Evolutionary conservation across 2,329 filamentous ascomycete genomes (phyloP).

Genomic region (Leptographium galeiforme): DNA sequence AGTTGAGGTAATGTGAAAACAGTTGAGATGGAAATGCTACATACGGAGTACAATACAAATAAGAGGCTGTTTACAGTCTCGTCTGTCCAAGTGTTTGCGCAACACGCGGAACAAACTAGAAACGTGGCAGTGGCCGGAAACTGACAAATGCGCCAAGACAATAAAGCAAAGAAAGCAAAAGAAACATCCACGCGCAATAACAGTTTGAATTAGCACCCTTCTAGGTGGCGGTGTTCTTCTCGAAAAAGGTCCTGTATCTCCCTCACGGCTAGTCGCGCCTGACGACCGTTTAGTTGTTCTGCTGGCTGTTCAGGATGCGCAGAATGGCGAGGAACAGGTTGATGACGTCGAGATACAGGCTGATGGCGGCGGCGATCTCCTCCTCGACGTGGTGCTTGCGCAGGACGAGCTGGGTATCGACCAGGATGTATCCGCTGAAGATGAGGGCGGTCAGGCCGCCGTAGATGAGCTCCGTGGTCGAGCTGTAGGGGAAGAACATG

Average conservation of each 20-base stretch:
- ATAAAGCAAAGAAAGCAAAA: background rate
- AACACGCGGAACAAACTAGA: background rate
- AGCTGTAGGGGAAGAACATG: slow-evolving; percentile 74
- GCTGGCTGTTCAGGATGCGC: slow-evolving; percentile 90
- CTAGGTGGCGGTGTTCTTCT: no score
- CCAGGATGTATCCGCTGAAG: slow-evolving; percentile 88
- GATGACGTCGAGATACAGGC: slow-evolving; percentile 88
- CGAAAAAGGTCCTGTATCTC: no score
- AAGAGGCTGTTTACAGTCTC: background rate
- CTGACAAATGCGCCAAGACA: background rate
- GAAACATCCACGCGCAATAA: background rate
- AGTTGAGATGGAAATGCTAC: background rate
- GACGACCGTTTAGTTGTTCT: slow-evolving; percentile 56
- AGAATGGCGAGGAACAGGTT: slow-evolving; percentile 95
- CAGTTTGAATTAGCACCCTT: no score
- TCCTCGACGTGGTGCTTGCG: slow-evolving; percentile 95
- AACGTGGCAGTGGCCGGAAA: background rate
- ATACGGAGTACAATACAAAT: background rate
- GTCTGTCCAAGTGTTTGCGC: background rate
- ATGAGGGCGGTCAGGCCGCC: slow-evolving; percentile 70
- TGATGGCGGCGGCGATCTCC: slow-evolving; percentile 91
- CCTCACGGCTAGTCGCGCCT: no score
- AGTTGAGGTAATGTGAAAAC: background rate
- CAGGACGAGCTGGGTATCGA: slow-evolving; percentile 93
- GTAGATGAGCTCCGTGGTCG: slow-evolving; percentile 73